phyloP scores from a whole-genome alignment of 768 basidiomycete genomes.

The Amanita rimosa region DNA sequence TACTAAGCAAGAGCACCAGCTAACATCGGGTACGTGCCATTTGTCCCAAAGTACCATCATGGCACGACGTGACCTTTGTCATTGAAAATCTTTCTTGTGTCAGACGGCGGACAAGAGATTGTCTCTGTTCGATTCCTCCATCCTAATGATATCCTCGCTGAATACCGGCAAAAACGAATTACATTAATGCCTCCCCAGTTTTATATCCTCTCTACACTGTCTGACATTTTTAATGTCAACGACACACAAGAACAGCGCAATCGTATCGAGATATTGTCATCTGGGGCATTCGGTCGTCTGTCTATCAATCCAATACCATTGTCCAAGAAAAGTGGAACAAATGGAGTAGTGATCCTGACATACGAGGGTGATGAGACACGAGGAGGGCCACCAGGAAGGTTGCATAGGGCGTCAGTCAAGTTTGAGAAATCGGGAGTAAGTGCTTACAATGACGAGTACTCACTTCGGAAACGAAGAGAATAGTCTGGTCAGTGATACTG shows the following conservation, averaged over 20 bases:
- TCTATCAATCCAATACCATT: conserved; percentile 41
- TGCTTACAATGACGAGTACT: conserved; percentile 6
- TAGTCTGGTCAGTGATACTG: not conserved
- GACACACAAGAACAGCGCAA: conserved; percentile 34
- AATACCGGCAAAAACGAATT: conserved; percentile 39
- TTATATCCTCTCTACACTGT: conserved; percentile 55
- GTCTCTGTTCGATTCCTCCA: conserved; percentile 57
- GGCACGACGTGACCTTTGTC: no score
- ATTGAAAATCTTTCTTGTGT: no score
- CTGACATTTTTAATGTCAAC: conserved; percentile 34
- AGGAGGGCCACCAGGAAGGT: conserved; percentile 45
- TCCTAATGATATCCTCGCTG: conserved; percentile 38
- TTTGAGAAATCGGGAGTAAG: conserved; percentile 40
- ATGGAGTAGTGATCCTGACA: conserved; percentile 34
- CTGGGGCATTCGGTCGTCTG: conserved; percentile 49
- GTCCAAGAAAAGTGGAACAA: conserved; percentile 26
- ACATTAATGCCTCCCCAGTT: conserved; percentile 66
- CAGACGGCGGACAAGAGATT: conserved; percentile 61
- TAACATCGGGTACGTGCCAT: conserved; percentile 42
- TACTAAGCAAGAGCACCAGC: conserved; percentile 44
- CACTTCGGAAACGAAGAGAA: no score
- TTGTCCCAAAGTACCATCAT: no score
- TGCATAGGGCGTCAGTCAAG: conserved; percentile 46
- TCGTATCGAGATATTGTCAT: conserved; percentile 34
- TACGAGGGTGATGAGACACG: conserved; percentile 65